Conservation (phyloP, 176 grass and related monocot species). For the maize (Zea mays) region DNA sequence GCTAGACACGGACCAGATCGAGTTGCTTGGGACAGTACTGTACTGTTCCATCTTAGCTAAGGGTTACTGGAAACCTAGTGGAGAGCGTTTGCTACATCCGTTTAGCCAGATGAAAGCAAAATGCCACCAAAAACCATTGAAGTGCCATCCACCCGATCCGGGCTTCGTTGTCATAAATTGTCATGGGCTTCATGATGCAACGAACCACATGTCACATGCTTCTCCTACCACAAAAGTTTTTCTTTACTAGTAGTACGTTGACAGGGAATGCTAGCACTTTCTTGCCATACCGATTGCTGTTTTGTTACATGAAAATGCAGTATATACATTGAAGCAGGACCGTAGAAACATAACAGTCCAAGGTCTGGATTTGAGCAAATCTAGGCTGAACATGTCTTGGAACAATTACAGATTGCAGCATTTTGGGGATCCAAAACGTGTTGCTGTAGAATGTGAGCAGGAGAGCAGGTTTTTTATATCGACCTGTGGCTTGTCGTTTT, state of each 20-base stretch:
- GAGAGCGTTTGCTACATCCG: slow-evolving; percentile 30
- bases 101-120: slow-evolving; percentile 47
- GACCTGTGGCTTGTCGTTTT: background rate
- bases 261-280: background rate
- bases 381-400: background rate
- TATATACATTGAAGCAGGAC: background rate
- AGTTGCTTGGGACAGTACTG: slow-evolving; percentile 22
- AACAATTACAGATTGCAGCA: slow-evolving; percentile 7
- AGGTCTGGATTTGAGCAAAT: slow-evolving; percentile 26
- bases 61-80: slow-evolving; percentile 27
- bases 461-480: background rate
- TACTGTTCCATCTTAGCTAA: slow-evolving; percentile 16
- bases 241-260: slow-evolving; percentile 9
- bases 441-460: background rate
- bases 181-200: slow-evolving; percentile 8
- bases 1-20: too few species aligned
- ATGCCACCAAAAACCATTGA: slow-evolving; percentile 19
- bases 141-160: slow-evolving; percentile 24
- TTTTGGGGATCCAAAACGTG: slow-evolving; percentile 8
- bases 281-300: background rate
- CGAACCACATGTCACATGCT: slow-evolving; percentile 10
- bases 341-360: background rate
- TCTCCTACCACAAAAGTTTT: background rate
- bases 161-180: slow-evolving; percentile 22
- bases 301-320: background rate